These are phyloP conservation scores for Podospora pseudocomata DNA, from an alignment of 495 filamentous ascomycete species.

Conservation along the genomic window DNA sequence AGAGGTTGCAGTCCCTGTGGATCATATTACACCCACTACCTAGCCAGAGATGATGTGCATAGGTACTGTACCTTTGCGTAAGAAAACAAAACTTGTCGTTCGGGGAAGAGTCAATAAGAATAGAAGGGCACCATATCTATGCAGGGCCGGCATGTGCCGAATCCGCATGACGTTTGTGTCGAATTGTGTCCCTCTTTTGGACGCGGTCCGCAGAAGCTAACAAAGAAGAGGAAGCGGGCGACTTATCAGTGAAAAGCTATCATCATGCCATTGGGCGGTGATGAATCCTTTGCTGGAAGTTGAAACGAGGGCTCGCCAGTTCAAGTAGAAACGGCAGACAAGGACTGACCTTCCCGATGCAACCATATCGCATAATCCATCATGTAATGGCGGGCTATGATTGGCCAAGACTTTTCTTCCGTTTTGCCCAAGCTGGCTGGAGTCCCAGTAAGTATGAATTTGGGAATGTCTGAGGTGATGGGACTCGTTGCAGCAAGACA, in stretches of 20 bases:
- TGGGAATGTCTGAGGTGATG: not conserved
- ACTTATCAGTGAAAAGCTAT: not conserved
- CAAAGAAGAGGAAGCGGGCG: not conserved
- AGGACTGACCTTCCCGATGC: conserved; percentile 5
- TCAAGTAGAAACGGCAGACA: not conserved
- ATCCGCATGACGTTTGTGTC: conserved; percentile 3
- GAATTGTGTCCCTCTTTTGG: too few species aligned
- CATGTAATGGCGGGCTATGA: not conserved
- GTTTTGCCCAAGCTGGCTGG: not conserved
- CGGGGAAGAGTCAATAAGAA: not conserved
- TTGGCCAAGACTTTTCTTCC: not conserved
- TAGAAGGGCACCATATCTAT: not conserved
- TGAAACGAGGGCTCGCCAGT: not conserved
- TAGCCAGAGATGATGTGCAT: not conserved
- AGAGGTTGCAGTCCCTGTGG: not conserved
- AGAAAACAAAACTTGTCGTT: not conserved
- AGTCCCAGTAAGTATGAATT: too few species aligned
- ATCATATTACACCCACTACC: not conserved
- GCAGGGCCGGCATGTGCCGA: not conserved
- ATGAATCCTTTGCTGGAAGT: not conserved
- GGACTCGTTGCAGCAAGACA: conserved; percentile 3
- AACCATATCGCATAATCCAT: conserved; percentile 8
- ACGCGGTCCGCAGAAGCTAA: not conserved
- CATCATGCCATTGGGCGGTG: not conserved
- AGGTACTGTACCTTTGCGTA: not conserved